These are phyloP conservation scores for Sporothrix sp. DNA, from an alignment of 2,329 filamentous ascomycete genomes.

Conservation along the genomic window DNA sequence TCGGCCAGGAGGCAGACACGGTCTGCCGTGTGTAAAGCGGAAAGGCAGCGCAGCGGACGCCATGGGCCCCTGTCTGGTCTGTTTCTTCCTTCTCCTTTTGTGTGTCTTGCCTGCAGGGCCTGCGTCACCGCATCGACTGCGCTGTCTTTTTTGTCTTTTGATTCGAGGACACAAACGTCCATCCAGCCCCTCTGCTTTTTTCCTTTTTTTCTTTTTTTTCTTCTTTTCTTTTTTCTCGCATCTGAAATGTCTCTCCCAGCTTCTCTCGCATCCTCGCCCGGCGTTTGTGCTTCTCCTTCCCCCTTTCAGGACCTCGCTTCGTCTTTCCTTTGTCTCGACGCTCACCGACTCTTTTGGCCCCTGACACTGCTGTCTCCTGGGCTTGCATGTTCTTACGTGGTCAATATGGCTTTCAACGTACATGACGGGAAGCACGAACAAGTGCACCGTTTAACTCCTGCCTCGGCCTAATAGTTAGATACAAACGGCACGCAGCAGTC, in stretches of 20 bases:
- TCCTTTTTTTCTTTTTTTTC: too few species aligned
- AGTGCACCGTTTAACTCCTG: background rate
- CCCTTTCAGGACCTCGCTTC: background rate
- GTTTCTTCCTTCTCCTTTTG: too few species aligned
- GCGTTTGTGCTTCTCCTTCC: background rate
- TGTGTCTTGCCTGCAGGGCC: too few species aligned
- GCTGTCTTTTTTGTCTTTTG: too few species aligned
- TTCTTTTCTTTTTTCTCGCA: too few species aligned
- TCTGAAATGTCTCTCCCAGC: background rate
- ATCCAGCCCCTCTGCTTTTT: too few species aligned
- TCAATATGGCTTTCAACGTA: background rate
- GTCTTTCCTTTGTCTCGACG: background rate
- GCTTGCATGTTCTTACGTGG: background rate
- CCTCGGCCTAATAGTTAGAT: background rate
- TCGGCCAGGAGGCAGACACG: too few species aligned
- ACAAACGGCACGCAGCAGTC: constrained; percentile 1
- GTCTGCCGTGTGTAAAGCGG: too few species aligned
- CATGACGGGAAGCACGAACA: background rate
- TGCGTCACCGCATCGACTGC: too few species aligned
- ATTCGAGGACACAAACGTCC: too few species aligned
- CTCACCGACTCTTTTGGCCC: constrained; percentile 3
- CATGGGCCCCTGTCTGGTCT: too few species aligned
- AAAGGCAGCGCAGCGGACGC: too few species aligned
- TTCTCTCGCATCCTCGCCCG: background rate
- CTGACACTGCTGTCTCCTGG: background rate